Conservation (phyloP, 2,329 filamentous ascomycete species). For the Dactylellina sp. region DNA sequence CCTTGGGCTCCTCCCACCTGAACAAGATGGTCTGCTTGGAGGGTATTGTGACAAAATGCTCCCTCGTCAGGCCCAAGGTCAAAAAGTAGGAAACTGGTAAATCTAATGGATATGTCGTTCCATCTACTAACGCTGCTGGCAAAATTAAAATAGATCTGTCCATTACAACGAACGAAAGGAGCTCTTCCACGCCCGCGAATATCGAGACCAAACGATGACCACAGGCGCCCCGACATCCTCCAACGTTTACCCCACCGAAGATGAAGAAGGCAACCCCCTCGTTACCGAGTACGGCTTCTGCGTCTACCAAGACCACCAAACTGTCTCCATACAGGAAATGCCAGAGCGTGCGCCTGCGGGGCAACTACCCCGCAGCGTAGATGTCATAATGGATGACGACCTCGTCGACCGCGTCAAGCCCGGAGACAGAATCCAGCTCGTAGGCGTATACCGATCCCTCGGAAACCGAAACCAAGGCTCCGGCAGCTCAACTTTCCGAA, state of each 20-base stretch:
- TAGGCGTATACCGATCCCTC: constrained; percentile 93
- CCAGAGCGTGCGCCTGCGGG: constrained; percentile 94
- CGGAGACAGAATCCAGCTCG: constrained; percentile 93
- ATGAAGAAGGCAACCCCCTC: constrained; percentile 86
- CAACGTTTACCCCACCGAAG: constrained; percentile 61
- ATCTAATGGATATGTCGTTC: background rate
- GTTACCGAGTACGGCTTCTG: constrained; percentile 96
- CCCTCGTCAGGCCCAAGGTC: constrained; percentile 94
- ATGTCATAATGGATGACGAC: constrained; percentile 96
- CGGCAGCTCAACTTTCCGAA: constrained; percentile 94
- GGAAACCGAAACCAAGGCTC: constrained; percentile 93
- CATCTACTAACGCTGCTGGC: background rate
- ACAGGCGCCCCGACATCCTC: constrained; percentile 84
- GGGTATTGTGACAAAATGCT: constrained; percentile 96
- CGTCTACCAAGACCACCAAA: constrained; percentile 96
- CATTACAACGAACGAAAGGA: constrained; percentile 91
- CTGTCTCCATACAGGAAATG: constrained; percentile 99
- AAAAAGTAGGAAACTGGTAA: constrained; percentile 71
- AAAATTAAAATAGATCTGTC: constrained; percentile 79
- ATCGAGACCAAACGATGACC: constrained; percentile 97
- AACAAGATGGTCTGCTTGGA: constrained; percentile 98
- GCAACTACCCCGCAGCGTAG: constrained; percentile 92
- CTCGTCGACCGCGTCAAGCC: constrained; percentile 95
- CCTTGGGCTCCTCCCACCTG: constrained; percentile 85
- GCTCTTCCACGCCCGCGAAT: constrained; percentile 88